Evolutionary conservation across 345 rosid species (phyloP).

Genomic region (Lagerstroemia speciosa): DNA sequence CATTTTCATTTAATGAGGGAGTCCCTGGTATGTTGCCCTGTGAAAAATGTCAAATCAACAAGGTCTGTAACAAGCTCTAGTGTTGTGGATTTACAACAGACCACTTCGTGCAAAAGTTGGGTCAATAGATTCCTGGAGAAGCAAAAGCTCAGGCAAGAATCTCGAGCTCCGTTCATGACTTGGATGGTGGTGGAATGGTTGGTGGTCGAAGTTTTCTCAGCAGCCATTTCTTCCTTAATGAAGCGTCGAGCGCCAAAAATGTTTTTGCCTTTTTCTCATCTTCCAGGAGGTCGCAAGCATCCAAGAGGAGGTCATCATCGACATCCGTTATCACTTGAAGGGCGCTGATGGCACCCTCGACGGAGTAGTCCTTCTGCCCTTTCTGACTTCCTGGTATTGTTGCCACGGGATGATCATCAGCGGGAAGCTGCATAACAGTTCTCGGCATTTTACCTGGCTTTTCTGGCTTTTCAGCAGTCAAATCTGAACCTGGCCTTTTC

Average conservation of each 20-base stretch:
- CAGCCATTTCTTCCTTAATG: slow-evolving; percentile 66
- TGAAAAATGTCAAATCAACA: too few relatives aligned
- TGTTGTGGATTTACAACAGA: too few relatives aligned
- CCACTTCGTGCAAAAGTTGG: too few relatives aligned
- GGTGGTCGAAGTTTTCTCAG: slow-evolving; percentile 57
- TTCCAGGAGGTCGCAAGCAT: slow-evolving; percentile 80
- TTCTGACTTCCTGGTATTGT: slow-evolving; percentile 13
- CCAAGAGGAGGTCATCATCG: slow-evolving; percentile 63
- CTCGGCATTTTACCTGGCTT: slow-evolving; percentile 32
- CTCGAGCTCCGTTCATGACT: too few relatives aligned
- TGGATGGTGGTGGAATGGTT: too few relatives aligned
- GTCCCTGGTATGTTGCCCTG: too few relatives aligned
- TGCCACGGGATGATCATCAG: slow-evolving; percentile 3
- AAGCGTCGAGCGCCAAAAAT: slow-evolving; percentile 53
- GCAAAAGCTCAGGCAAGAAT: too few relatives aligned
- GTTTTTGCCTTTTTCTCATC: slow-evolving; percentile 75
- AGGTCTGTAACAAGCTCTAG: too few relatives aligned
- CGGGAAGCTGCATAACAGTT: background rate
- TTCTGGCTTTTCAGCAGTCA: slow-evolving; percentile 13
- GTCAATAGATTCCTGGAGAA: too few relatives aligned
- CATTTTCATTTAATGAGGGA: too few relatives aligned
- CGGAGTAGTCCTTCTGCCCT: slow-evolving; percentile 14
- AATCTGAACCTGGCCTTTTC: slow-evolving; percentile 23
- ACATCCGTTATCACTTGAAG: slow-evolving; percentile 61
- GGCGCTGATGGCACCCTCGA: slow-evolving; percentile 43